Conservation (phyloP, 495 filamentous ascomycete genomes). For the Lasiosphaeria hispida region DNA sequence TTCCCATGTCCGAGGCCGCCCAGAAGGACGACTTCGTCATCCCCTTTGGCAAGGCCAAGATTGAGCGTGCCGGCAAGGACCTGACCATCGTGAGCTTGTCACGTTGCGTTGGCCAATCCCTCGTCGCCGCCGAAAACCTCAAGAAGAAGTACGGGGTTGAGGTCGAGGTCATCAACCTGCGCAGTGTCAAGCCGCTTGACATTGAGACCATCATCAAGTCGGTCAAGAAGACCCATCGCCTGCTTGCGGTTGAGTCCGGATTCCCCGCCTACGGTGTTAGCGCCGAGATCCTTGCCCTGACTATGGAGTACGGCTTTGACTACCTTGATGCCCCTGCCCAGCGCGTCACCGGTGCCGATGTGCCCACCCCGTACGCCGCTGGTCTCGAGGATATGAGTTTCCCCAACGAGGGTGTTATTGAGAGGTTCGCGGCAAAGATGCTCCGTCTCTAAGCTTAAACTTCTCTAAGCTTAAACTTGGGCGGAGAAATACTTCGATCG, state of each 20-base stretch:
- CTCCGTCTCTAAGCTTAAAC: constrained; percentile 64
- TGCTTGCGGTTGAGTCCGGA: constrained; percentile 91
- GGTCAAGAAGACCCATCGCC: constrained; percentile 94
- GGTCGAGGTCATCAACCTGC: constrained; percentile 95
- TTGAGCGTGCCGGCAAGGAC: constrained; percentile 93
- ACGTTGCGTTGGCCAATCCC: constrained; percentile 89
- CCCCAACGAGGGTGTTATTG: constrained; percentile 81
- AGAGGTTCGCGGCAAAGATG: constrained; percentile 77
- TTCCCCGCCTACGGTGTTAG: constrained; percentile 92
- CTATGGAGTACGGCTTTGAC: constrained; percentile 98
- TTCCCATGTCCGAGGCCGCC: constrained; percentile 94
- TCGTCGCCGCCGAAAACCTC: constrained; percentile 80
- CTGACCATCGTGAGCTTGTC: constrained; percentile 93
- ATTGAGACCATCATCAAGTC: constrained; percentile 92
- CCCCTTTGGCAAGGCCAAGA: constrained; percentile 97
- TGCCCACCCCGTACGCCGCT: constrained; percentile 88
- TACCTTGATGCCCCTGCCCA: constrained; percentile 92
- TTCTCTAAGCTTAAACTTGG: constrained; percentile 45
- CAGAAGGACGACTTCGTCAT: constrained; percentile 95
- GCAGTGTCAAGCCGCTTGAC: constrained; percentile 94
- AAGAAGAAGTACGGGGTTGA: constrained; percentile 97
- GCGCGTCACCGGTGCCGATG: constrained; percentile 91
- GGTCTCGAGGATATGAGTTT: constrained; percentile 89
- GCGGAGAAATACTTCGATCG: neutral
- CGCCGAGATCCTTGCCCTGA: constrained; percentile 86